Conservation (phyloP, 2,329 filamentous ascomycete species). For the Aspergillus puulaauensis region DNA sequence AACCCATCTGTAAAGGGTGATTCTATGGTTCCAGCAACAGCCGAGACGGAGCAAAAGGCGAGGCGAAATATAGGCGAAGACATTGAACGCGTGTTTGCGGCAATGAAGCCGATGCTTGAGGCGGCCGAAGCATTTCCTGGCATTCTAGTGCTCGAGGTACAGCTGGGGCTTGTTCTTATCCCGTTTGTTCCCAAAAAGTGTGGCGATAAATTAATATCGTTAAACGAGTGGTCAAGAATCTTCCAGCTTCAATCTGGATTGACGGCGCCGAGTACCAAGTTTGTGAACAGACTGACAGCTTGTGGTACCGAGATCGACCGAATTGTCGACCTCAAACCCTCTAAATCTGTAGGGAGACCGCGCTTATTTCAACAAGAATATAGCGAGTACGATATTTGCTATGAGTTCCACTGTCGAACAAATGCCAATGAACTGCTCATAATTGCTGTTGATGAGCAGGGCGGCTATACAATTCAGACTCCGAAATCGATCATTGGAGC, state of each 20-base stretch:
- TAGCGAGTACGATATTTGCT: conserved; percentile 26
- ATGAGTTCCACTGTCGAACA: conserved; percentile 42
- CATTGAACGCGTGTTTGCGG: conserved; percentile 27
- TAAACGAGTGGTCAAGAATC: conserved; percentile 29
- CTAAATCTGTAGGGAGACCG: conserved; percentile 15
- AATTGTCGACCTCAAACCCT: conserved; percentile 34
- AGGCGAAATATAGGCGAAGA: conserved; percentile 7
- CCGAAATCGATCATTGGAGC: conserved; percentile 29
- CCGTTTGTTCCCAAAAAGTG: conserved; percentile 25
- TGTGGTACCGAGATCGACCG: conserved; percentile 42
- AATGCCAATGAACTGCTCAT: conserved; percentile 30
- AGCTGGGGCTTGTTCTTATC: conserved; percentile 38
- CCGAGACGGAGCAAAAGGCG: background rate
- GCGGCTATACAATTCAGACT: conserved; percentile 27
- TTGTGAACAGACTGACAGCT: conserved; percentile 39
- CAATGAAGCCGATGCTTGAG: conserved; percentile 33
- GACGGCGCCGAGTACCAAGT: conserved; percentile 30
- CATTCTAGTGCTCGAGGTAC: conserved; percentile 33
- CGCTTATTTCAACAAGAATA: conserved; percentile 30
- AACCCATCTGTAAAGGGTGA: background rate
- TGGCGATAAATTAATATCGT: conserved; percentile 16
- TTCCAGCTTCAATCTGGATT: conserved; percentile 33
- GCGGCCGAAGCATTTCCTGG: conserved; percentile 36
- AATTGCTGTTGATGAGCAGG: conserved; percentile 34
- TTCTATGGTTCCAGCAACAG: background rate